Evolutionary conservation across 257 asterid genomes (phyloP).

Genomic region (Rhazya stricta): DNA sequence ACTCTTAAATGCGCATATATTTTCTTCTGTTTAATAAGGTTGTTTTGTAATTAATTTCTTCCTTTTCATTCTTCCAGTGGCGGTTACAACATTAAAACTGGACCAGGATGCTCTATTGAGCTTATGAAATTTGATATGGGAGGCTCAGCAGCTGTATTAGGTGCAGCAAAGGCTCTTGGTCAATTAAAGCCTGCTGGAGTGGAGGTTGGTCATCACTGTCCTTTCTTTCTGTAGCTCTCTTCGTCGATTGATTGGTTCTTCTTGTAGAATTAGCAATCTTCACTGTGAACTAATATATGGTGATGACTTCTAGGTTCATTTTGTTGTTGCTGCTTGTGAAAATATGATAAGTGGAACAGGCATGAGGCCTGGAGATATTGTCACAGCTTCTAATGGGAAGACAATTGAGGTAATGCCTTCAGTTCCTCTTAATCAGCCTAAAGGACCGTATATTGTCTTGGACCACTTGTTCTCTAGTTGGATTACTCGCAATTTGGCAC

Average conservation of each 20-base stretch:
- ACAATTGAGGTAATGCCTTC: constrained; percentile 65
- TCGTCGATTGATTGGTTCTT: constrained; percentile 10
- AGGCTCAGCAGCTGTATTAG: constrained; percentile 94
- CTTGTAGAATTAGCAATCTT: neutral
- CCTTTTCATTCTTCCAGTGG: constrained; percentile 48
- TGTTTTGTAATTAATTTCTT: neutral
- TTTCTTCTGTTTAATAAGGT: neutral
- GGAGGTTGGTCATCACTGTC: constrained; percentile 45
- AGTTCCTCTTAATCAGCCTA: neutral
- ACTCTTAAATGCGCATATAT: neutral
- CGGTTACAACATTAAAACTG: constrained; percentile 98
- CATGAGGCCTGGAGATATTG: constrained; percentile 87
- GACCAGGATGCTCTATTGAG: constrained; percentile 85
- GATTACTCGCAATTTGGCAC: neutral
- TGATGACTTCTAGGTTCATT: constrained; percentile 64
- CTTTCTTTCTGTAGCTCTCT: constrained; percentile 12
- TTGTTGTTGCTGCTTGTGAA: constrained; percentile 94
- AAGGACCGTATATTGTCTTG: neutral
- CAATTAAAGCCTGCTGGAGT: constrained; percentile 95
- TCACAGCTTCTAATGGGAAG: constrained; percentile 94
- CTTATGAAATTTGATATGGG: constrained; percentile 98
- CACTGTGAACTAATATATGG: neutral
- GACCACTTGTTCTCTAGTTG: neutral
- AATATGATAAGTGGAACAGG: constrained; percentile 98
- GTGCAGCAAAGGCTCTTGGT: constrained; percentile 97